Evolutionary conservation across 2,329 filamentous ascomycete genomes (phyloP), one percentile per base, ranked within the genome.

Genomic region (Claviceps sorghi): DNA sequence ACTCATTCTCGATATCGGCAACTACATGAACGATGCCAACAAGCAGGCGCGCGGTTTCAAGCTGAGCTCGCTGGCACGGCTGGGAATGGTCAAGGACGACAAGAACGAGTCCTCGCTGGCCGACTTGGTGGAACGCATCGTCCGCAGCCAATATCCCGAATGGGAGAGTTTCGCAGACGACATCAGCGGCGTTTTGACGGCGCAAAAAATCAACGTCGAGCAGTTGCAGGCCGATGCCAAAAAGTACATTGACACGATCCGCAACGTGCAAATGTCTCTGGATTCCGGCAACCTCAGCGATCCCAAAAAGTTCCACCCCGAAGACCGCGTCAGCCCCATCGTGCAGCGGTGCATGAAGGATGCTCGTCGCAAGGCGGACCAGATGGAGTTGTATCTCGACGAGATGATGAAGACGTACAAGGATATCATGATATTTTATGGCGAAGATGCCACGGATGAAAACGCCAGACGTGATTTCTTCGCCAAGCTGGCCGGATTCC

Each of bases 21-120:
- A 98, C 69, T 98, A 95, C 76, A 98, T 98, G 93, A 98, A 98
- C 74, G 93, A 97, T 65, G 85, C 90, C 52, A 97, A 96, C 72
- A 98, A 98, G 72, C 93, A 97, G 70, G 93, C 93, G 4, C 87
- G 85, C 53, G 93, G 93, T 56, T 98, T 98, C 83, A 98, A 98
- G 73, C 80, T 98, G 15, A 93, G 89, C 64, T 96, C 93, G 6
- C 82, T 98, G 48, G 87, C 88, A 30, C 83, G 93, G 52, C 74
- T 98, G 52, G 90, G 86, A 55, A 97, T 98, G 90, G 88, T 97
- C 64, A 98, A 98, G 72, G 93, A 98, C 65, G 89, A 95, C 73
- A 96, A 96, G 77, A 98, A 98, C 68, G 86, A 97, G 68, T 91
- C 88, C 1, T 96, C 89, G 0, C 85, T 98, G 64, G 89, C 91